A percentile compares a stretch with the other conserved stretches of the same genome.
Evolutionary conservation across 2,329 filamentous ascomycete species (phyloP).

Genomic region (Amphichorda felina): DNA sequence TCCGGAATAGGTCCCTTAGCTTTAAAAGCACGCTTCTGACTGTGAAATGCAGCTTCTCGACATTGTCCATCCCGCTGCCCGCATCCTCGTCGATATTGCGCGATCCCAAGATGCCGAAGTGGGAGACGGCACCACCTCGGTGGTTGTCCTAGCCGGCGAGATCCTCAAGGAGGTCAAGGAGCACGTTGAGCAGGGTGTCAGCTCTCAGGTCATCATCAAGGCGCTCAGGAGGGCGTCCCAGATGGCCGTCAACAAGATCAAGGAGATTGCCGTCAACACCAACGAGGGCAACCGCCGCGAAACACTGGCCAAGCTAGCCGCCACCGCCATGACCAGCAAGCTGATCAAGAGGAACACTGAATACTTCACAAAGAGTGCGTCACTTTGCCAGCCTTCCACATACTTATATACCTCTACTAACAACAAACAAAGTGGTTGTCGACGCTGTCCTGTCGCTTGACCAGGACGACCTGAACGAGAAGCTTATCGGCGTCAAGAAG

Average conservation of each 20-base stretch:
- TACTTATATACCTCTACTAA: slow-evolving; percentile 12
- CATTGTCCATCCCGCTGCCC: slow-evolving; percentile 93
- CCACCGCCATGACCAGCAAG: slow-evolving; percentile 98
- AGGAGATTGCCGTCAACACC: slow-evolving; percentile 87
- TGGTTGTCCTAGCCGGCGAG: slow-evolving; percentile 94
- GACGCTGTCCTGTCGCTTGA: slow-evolving; percentile 92
- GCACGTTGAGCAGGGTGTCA: slow-evolving; percentile 91
- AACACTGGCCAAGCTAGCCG: slow-evolving; percentile 79
- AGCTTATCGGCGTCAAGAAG: slow-evolving; percentile 96
- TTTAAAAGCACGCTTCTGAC: not conserved
- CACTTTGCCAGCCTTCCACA: not conserved
- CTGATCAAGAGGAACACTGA: slow-evolving; percentile 93
- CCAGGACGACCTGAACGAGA: slow-evolving; percentile 95
- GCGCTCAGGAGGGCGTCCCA: slow-evolving; percentile 75
- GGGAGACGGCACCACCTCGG: slow-evolving; percentile 93
- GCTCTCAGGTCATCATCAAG: slow-evolving; percentile 96
- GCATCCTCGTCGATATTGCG: slow-evolving; percentile 95
- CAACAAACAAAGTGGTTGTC: slow-evolving; percentile 67
- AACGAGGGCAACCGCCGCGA: slow-evolving; percentile 75
- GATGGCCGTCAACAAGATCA: slow-evolving; percentile 97
- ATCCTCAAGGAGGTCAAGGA: slow-evolving; percentile 96
- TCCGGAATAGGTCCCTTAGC: not conserved
- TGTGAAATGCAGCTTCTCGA: slow-evolving; percentile 62
- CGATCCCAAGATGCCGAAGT: slow-evolving; percentile 99
- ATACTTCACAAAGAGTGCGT: slow-evolving; percentile 93